Conservation (phyloP, 768 basidiomycete genomes). For the Xerocomus brunneocitrinus region DNA sequence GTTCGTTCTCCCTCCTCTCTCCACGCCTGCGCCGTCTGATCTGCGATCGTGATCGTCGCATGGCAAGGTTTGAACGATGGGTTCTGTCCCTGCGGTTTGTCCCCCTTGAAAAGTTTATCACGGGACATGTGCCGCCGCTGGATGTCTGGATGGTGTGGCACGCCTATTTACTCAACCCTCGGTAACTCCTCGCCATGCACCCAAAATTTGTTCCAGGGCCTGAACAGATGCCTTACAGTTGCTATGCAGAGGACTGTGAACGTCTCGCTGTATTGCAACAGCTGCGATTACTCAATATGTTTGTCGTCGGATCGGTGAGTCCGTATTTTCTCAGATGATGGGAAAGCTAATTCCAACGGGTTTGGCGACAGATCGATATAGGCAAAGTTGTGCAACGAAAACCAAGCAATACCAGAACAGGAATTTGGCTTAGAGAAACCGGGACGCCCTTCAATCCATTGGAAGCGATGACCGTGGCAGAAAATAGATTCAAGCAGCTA, state of each 20-base stretch:
- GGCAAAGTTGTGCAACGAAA: slow-evolving; percentile 13
- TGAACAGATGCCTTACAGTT: slow-evolving; percentile 16
- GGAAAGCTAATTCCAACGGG: not conserved
- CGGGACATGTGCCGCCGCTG: slow-evolving; percentile 30
- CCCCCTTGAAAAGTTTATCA: slow-evolving; percentile 24
- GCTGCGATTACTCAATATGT: slow-evolving; percentile 23
- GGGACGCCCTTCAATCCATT: slow-evolving; percentile 33
- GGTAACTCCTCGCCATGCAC: slow-evolving; percentile 15
- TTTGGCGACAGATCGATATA: slow-evolving; percentile 22
- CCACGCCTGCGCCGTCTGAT: not conserved
- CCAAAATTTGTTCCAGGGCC: not conserved
- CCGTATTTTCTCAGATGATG: not conserved
- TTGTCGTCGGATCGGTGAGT: slow-evolving; percentile 29
- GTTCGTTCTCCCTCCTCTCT: slow-evolving; percentile 10
- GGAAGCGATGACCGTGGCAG: slow-evolving; percentile 26
- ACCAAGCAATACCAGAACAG: slow-evolving; percentile 12
- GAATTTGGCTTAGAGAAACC: slow-evolving; percentile 24
- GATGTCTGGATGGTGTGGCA: slow-evolving; percentile 44
- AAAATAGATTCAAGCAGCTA: slow-evolving; percentile 23
- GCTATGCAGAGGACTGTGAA: slow-evolving; percentile 33
- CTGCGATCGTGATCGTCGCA: not conserved
- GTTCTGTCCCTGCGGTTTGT: slow-evolving; percentile 20
- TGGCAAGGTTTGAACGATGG: slow-evolving; percentile 35
- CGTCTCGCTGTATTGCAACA: slow-evolving; percentile 24
- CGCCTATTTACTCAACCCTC: slow-evolving; percentile 37